Percentiles rank a stretch among this genome's conserved stretches.
phyloP scores from a whole-genome alignment of 768 basidiomycete genomes.

The Psilocybe tampanensis region DNA sequence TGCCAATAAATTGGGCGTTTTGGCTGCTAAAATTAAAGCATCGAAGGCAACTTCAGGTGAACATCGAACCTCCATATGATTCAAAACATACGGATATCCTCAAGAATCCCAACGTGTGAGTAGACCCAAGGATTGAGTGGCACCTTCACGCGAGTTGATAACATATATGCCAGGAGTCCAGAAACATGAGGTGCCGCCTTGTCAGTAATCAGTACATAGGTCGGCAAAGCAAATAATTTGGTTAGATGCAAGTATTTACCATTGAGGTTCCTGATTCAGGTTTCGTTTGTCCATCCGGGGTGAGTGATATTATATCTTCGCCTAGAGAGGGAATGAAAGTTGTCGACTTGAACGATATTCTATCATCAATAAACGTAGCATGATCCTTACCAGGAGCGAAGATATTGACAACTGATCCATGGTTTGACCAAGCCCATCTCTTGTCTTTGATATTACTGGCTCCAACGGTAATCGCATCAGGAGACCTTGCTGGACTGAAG shows the following conservation, averaged over 20 bases:
- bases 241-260: neutral
- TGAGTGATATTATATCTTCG: neutral
- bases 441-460: neutral
- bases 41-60: no score
- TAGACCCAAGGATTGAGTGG: neutral
- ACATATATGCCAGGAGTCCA: neutral
- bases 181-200: slow-evolving; percentile 3
- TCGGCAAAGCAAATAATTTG: neutral
- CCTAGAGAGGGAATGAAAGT: no score
- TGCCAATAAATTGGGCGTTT: neutral
- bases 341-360: no score
- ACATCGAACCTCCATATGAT: no score
- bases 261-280: neutral
- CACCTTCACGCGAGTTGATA: neutral
- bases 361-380: neutral
- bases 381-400: neutral
- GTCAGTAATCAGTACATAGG: neutral
- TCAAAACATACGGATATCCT: neutral
- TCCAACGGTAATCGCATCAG: neutral
- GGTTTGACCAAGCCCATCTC: neutral
- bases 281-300: neutral
- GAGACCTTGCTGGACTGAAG: neutral
- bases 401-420: neutral
- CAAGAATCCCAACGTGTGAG: neutral
- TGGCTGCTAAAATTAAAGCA: neutral